These are phyloP conservation scores for Diplodia sapinea DNA, from an alignment of 2,329 filamentous ascomycete species.

Conservation along the genomic window DNA sequence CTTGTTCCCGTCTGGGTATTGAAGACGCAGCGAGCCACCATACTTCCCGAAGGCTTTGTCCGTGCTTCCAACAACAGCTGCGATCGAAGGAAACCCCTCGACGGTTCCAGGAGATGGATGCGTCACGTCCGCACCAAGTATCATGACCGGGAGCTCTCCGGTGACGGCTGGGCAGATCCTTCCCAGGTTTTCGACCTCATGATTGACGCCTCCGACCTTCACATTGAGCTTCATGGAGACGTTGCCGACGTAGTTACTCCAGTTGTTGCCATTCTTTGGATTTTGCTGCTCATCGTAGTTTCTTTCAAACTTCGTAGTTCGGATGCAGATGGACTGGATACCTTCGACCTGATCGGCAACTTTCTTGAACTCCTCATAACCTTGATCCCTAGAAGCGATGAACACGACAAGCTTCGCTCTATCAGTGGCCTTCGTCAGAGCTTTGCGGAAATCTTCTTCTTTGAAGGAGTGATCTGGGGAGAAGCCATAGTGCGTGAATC, in stretches of 20 bases:
- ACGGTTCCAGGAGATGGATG: constrained; percentile 44
- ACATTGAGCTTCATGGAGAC: constrained; percentile 15
- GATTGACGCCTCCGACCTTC: background rate
- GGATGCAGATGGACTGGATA: too few relatives aligned
- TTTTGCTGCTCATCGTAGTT: too few relatives aligned
- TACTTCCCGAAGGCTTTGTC: constrained; percentile 43
- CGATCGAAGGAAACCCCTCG: constrained; percentile 46
- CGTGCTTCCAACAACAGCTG: constrained; percentile 50
- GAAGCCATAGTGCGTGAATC: too few relatives aligned
- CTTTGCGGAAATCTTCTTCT: too few relatives aligned
- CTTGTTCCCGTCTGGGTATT: constrained; percentile 33
- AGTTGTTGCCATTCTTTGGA: background rate
- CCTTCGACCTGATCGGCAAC: too few relatives aligned
- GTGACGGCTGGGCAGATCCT: background rate
- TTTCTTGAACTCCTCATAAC: too few relatives aligned
- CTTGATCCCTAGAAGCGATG: too few relatives aligned
- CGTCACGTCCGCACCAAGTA: constrained; percentile 53
- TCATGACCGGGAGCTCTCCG: constrained; percentile 40
- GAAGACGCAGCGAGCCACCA: constrained; percentile 46
- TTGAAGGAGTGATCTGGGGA: too few relatives aligned
- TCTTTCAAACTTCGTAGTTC: too few relatives aligned
- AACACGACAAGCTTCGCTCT: too few relatives aligned
- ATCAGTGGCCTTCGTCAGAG: too few relatives aligned
- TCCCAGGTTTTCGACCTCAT: background rate
- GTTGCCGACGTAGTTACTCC: background rate